phyloP scores from a whole-genome alignment of 192 early-diverging fungal species.

The Rhizophagus sp. region DNA sequence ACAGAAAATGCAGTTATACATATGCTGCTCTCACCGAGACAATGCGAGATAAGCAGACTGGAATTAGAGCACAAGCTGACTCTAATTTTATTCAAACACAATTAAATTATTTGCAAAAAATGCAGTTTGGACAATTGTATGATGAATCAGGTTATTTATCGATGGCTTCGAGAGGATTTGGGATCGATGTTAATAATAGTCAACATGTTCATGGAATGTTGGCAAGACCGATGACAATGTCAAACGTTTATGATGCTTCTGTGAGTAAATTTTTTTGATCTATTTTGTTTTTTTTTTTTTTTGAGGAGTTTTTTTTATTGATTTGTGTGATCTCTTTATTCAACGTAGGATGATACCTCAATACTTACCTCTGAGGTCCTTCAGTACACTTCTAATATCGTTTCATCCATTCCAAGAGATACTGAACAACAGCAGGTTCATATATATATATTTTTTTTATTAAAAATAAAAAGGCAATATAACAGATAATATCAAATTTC shows the following conservation, averaged over 20 bases:
- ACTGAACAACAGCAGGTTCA: conserved; percentile 7
- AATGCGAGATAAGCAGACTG: conserved; percentile 5
- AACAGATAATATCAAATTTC: too few species aligned
- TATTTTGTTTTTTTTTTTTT: not conserved
- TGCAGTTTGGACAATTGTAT: not conserved
- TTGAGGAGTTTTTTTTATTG: not conserved
- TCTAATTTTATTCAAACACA: not conserved
- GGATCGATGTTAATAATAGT: not conserved
- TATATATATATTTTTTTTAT: not conserved
- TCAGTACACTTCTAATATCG: conserved; percentile 1
- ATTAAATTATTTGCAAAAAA: not conserved
- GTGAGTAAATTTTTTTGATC: not conserved
- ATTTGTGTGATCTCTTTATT: not conserved
- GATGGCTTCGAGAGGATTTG: not conserved
- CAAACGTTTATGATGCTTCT: too few species aligned
- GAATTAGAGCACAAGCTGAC: not conserved
- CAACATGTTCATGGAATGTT: conserved; percentile 5
- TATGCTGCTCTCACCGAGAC: not conserved
- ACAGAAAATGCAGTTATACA: not conserved
- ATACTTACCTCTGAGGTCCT: not conserved
- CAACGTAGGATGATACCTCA: not conserved
- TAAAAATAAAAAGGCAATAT: not conserved
- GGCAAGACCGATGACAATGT: not conserved
- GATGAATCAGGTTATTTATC: conserved; percentile 2
- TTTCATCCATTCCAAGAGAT: conserved; percentile 3